Conservation (phyloP, 2,329 filamentous ascomycete genomes). For the Fusarium sacchari region DNA sequence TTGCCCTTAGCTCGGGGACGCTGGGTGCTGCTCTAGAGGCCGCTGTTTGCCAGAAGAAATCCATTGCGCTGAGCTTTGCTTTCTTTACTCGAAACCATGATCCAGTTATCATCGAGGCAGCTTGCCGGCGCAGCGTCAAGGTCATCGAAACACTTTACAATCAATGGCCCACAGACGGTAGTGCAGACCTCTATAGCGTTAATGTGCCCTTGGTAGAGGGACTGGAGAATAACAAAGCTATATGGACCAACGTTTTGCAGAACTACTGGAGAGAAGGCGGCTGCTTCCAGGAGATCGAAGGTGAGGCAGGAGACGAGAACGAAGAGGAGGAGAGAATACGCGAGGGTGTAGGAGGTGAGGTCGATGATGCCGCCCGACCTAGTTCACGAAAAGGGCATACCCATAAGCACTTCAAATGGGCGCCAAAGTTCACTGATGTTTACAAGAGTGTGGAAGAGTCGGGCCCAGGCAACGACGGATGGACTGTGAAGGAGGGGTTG, state of each 20-base stretch:
- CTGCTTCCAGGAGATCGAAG: constrained; percentile 85
- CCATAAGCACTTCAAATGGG: constrained; percentile 96
- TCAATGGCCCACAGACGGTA: constrained; percentile 74
- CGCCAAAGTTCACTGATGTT: constrained; percentile 86
- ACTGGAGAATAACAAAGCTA: constrained; percentile 74
- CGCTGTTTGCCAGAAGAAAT: constrained; percentile 73
- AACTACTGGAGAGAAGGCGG: constrained; percentile 89
- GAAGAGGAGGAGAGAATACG: constrained; percentile 80
- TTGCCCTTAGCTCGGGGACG: constrained; percentile 81
- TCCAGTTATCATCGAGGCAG: constrained; percentile 79
- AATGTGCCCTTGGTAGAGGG: constrained; percentile 88
- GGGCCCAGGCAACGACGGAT: constrained; percentile 87
- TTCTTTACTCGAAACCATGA: constrained; percentile 90
- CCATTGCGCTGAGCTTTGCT: constrained; percentile 89
- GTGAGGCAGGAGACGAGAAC: constrained; percentile 70
- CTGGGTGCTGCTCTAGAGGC: constrained; percentile 82
- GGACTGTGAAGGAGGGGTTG: constrained; percentile 87
- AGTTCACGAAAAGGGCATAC: constrained; percentile 60
- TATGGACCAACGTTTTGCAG: constrained; percentile 89
- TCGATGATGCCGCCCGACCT: constrained; percentile 48
- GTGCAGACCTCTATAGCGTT: constrained; percentile 86
- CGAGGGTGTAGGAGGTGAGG: constrained; percentile 66
- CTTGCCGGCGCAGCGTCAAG: constrained; percentile 76
- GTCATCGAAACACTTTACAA: constrained; percentile 82
- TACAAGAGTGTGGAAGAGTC: constrained; percentile 86